Evolutionary conservation across 192 early-diverging fungal species (phyloP).

Genomic region (Coemansia sp.): DNA sequence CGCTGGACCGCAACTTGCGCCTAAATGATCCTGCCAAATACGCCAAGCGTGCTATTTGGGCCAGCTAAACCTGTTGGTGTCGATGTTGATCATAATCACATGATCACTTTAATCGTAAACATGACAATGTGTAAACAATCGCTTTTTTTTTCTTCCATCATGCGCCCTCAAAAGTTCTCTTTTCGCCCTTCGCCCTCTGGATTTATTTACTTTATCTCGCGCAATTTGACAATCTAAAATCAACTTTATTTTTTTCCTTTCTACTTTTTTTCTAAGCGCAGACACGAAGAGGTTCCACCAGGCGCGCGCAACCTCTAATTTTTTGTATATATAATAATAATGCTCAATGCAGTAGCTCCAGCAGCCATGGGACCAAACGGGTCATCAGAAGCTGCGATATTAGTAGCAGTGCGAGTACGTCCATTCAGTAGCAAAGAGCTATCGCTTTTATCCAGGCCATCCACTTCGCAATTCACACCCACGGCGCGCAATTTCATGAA

Average conservation of each 20-base stretch:
- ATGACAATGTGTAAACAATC: not conserved
- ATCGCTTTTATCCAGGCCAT: constrained; percentile 40
- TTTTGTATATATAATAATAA: constrained; percentile 9
- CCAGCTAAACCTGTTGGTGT: not conserved
- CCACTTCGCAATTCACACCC: constrained; percentile 51
- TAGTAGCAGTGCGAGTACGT: constrained; percentile 62
- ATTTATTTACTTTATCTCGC: not conserved
- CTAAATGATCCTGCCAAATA: constrained; percentile 33
- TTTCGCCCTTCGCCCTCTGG: not conserved
- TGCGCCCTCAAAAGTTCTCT: not conserved
- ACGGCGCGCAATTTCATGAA: constrained; percentile 49
- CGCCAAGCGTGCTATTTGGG: too few relatives aligned
- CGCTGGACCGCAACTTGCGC: constrained; percentile 25
- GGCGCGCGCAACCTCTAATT: not conserved
- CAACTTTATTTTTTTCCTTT: not conserved
- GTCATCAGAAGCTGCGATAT: constrained; percentile 46
- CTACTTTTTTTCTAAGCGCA: not conserved
- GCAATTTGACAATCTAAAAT: constrained; percentile 1
- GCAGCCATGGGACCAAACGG: constrained; percentile 1
- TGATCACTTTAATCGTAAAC: not conserved
- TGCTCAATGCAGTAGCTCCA: constrained; percentile 13
- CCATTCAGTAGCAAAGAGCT: constrained; percentile 62
- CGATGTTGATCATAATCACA: not conserved
- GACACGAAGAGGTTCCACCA: not conserved
- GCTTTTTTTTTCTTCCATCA: not conserved